Percentiles rank a stretch among this genome's conserved stretches.
Conservation (phyloP, 345 rosid species). For the Populus nigra region DNA sequence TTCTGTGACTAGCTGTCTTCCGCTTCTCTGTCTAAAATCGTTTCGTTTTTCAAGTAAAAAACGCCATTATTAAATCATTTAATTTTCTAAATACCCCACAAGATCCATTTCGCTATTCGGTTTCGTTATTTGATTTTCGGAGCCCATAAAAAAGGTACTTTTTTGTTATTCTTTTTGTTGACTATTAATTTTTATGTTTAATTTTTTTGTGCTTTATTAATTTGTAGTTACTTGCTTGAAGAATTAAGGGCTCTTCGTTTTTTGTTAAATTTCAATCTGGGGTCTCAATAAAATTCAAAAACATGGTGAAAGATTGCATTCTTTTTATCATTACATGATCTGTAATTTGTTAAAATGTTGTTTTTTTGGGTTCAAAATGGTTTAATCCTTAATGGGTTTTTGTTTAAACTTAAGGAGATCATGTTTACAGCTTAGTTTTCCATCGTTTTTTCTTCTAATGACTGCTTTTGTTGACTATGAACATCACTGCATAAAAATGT, state of each 20-base stretch:
- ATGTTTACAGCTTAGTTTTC: conserved; percentile 1
- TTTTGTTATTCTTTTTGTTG: not conserved
- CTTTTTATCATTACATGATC: not conserved
- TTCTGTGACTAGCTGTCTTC: not conserved
- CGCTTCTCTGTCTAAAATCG: not conserved
- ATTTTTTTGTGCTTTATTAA: not conserved
- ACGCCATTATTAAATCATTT: not conserved
- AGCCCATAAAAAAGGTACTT: not conserved
- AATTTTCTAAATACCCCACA: not conserved
- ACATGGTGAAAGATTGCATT: not conserved
- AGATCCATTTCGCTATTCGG: not conserved
- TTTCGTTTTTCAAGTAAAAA: not conserved
- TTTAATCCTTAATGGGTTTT: not conserved
- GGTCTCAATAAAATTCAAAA: not conserved
- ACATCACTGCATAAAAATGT: conserved; percentile 1
- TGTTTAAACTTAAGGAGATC: not conserved
- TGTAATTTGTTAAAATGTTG: not conserved
- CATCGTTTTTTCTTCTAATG: not conserved
- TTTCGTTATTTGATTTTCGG: not conserved
- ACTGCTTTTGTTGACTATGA: not conserved
- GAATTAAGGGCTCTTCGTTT: not conserved
- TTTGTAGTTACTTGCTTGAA: not conserved
- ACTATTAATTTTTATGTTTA: not conserved
- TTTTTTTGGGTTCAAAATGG: not conserved
- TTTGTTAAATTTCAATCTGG: not conserved